Base-by-base conservation (phyloP, 129 eudicot species). In the Calendula officinalis region DNA sequence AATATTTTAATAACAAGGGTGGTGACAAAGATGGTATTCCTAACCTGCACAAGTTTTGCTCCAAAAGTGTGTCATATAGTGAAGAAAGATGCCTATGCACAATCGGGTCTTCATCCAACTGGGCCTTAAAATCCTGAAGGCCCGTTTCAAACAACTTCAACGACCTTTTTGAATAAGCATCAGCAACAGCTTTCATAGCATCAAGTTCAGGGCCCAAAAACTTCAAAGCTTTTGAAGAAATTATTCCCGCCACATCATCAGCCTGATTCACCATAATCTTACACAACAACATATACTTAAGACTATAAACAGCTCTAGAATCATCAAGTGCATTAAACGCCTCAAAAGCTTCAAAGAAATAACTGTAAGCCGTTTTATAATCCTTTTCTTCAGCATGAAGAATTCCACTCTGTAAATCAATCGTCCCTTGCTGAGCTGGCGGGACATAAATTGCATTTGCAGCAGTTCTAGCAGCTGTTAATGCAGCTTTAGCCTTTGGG, bases 301-400 rank as follows among this genome's bases (percentile, higher is more conserved):
- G 90, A 78, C 95, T 81, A 50, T 81, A 83, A 6, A 87, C 82
- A 13, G 91, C 95, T 22, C 83, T 77, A 7, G 88, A 78, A 60
- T 87, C 95, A 39, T 81, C 95, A 37, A 84, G 91, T 12, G 95
- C 85, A 56, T 87, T 87, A 65, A 87, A 87, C 2, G 95, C 90
- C 69, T 86, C 95, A 53, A 86, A 86, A 12, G 89, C 56, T 86
- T 86, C 7, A 82, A 76, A 16, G 94, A 86, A 36, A 86, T 80
- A 14, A 86, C 90, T 86, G 71, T 86, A 86, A 6, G 75, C 90
- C 3, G 95, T 86, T 78, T 86, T 86, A 64, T 86, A 86, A 63
- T 83, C 89, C 66, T 83, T 80, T 53, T 83, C 80, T 41, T 78
- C 87, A 27, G 87, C 87, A 69, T 82, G 87, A n/a, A 82, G 87